Evolutionary conservation across 2,329 filamentous ascomycete species (phyloP).

Genomic region (Colletotrichum spaethianum): DNA sequence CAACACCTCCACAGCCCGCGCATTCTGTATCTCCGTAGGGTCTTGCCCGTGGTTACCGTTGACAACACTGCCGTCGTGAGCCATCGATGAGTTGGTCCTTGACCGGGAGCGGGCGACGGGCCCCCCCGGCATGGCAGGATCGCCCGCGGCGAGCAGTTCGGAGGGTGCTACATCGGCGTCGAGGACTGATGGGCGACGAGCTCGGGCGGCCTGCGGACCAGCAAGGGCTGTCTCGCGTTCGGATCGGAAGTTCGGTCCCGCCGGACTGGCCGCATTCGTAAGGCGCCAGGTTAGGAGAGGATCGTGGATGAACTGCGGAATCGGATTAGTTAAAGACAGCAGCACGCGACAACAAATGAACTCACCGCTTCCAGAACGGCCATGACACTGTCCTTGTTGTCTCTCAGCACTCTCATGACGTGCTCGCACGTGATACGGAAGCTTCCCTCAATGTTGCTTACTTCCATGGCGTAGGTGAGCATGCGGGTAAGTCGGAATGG

Average conservation of each 20-base stretch:
- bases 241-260: conserved; percentile 77
- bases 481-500: conserved; percentile 98
- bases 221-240: conserved; percentile 70
- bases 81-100: conserved; percentile 71
- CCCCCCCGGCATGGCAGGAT: conserved; percentile 57
- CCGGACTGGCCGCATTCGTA: conserved; percentile 73
- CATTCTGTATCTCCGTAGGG: conserved; percentile 87
- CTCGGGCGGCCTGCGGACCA: conserved; percentile 63
- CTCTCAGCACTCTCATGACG: conserved; percentile 95
- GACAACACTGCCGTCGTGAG: conserved; percentile 51
- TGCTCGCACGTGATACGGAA: conserved; percentile 99
- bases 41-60: conserved; percentile 59
- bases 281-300: conserved; percentile 98
- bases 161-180: conserved; percentile 73
- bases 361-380: conserved; percentile 96
- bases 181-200: conserved; percentile 78
- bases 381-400: conserved; percentile 99
- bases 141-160: conserved; percentile 66
- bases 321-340: conserved; percentile 43
- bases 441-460: conserved; percentile 99
- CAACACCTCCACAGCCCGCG: conserved; percentile 90
- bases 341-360: conserved; percentile 46
- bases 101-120: conserved; percentile 66
- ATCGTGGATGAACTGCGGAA: conserved; percentile 91
- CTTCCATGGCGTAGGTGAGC: conserved; percentile 99